Conservation (phyloP, 495 filamentous ascomycete species). For the Lineolata rhizophorae region DNA sequence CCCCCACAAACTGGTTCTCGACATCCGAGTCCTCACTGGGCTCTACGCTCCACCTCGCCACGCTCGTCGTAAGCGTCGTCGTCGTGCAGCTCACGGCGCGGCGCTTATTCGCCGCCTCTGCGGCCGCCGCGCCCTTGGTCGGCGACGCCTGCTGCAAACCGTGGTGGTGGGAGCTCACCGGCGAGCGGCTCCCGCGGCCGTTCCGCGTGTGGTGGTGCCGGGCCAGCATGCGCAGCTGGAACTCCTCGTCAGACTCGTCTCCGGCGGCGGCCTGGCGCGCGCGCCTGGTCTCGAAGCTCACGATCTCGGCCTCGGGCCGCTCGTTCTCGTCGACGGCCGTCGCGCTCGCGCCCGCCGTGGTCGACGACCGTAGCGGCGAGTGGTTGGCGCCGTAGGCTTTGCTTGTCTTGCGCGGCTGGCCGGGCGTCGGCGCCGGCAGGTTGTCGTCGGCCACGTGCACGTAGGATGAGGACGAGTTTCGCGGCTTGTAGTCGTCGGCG, state of each 20-base stretch:
- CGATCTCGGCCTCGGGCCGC: conserved; percentile 16
- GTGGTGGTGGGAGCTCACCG: conserved; percentile 18
- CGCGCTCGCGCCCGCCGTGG: conserved; percentile 16
- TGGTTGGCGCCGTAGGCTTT: conserved; percentile 26
- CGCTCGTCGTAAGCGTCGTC: conserved; percentile 34
- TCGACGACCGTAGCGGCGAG: conserved; percentile 21
- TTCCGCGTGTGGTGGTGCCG: conserved; percentile 5
- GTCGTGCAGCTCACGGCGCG: conserved; percentile 37
- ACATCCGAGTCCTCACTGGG: conserved; percentile 12
- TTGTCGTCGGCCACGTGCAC: conserved; percentile 50
- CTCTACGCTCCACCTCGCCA: conserved; percentile 3
- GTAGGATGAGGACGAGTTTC: conserved; percentile 9
- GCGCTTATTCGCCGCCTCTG: conserved; percentile 27
- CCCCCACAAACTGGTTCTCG: conserved; percentile 12
- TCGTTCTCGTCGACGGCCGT: neutral
- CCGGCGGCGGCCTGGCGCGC: conserved; percentile 26
- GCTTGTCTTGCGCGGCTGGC: conserved; percentile 79
- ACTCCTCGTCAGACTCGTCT: conserved; percentile 72
- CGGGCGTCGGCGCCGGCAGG: conserved; percentile 84
- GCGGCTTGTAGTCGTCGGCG: neutral
- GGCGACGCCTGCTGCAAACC: conserved; percentile 19
- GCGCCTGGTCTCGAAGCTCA: conserved; percentile 27
- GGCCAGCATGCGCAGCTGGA: conserved; percentile 43
- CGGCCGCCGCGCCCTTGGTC: conserved; percentile 17
- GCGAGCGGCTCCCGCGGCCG: conserved; percentile 36